A percentile compares a stretch with the other conserved stretches of the same genome.
Conservation (phyloP, 2,329 filamentous ascomycete species). For the Phaeosphaeria sp. region DNA sequence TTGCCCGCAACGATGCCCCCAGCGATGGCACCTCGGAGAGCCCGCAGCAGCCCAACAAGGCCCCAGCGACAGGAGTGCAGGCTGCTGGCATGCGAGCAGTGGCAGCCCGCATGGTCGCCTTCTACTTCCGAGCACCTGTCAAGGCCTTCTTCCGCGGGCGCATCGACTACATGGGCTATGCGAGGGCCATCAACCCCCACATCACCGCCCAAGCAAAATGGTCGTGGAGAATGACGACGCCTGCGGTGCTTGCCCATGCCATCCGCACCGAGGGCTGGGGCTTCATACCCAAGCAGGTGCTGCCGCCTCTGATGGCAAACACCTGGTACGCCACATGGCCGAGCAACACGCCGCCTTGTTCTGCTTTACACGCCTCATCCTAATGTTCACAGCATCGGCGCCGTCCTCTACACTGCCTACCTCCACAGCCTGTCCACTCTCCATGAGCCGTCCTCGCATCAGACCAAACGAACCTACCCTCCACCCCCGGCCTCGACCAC, state of each 20-base stretch:
- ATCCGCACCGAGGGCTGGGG: slow-evolving; percentile 74
- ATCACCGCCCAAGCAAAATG: slow-evolving; percentile 57
- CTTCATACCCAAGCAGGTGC: slow-evolving; percentile 76
- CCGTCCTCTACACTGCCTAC: slow-evolving; percentile 77
- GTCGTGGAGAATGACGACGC: slow-evolving; percentile 71
- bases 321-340: slow-evolving; percentile 57
- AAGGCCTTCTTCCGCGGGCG: slow-evolving; percentile 92
- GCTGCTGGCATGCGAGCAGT: slow-evolving; percentile 84
- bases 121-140: slow-evolving; percentile 88
- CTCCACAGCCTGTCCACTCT: slow-evolving; percentile 71
- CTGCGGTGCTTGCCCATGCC: slow-evolving; percentile 71
- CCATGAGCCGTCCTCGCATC: slow-evolving; percentile 69
- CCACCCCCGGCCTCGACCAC: slow-evolving; percentile 69
- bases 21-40: slow-evolving; percentile 19
- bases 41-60: slow-evolving; percentile 56
- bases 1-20: slow-evolving; percentile 21
- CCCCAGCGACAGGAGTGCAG: slow-evolving; percentile 74
- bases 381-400: slow-evolving; percentile 63
- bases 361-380: no score
- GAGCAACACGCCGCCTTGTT: not conserved
- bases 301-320: slow-evolving; percentile 77
- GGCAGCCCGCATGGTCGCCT: slow-evolving; percentile 82
- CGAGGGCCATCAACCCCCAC: slow-evolving; percentile 67
- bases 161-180: slow-evolving; percentile 79
- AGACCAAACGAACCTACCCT: slow-evolving; percentile 71